A percentile compares a stretch with the other conserved stretches of the same genome.
Evolutionary conservation across 257 asterid genomes (phyloP).

Genomic region (Nyctanthes arbortristis): DNA sequence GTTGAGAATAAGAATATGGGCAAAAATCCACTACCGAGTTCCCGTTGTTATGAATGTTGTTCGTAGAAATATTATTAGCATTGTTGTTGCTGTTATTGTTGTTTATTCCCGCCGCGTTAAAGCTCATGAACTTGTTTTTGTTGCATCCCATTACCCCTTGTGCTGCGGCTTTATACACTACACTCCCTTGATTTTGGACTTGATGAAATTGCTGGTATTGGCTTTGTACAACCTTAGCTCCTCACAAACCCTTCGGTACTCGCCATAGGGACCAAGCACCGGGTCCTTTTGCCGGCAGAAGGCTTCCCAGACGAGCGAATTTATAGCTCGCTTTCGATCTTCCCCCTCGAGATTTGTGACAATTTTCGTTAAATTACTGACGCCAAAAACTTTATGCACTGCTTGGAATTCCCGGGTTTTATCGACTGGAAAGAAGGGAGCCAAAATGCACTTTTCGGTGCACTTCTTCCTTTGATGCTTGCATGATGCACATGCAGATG

Average conservation of each 20-base stretch:
- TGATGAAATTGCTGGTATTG: slow-evolving; percentile 41
- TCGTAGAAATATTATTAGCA: slow-evolving; percentile 11
- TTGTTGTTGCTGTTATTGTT: slow-evolving; percentile 8
- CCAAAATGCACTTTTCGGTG: slow-evolving; percentile 66
- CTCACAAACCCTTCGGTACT: slow-evolving; percentile 52
- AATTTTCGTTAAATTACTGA: slow-evolving; percentile 66
- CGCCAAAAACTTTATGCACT: slow-evolving; percentile 80
- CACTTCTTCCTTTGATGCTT: slow-evolving; percentile 93
- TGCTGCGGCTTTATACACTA: slow-evolving; percentile 35
- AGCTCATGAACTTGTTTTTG: slow-evolving; percentile 25
- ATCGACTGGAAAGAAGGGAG: slow-evolving; percentile 66
- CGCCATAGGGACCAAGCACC: slow-evolving; percentile 62
- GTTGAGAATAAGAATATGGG: slow-evolving; percentile 35
- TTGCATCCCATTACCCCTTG: slow-evolving; percentile 51
- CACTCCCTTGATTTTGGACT: slow-evolving; percentile 34
- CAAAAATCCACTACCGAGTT: slow-evolving; percentile 32
- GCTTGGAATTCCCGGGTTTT: slow-evolving; percentile 67
- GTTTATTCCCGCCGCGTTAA: neutral
- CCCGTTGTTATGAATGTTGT: slow-evolving; percentile 34
- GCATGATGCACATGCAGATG: slow-evolving; percentile 92
- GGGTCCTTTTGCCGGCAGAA: slow-evolving; percentile 64
- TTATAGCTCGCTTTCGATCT: slow-evolving; percentile 53
- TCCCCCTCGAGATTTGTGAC: slow-evolving; percentile 49
- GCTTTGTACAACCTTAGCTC: slow-evolving; percentile 58
- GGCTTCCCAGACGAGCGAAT: slow-evolving; percentile 87